phyloP scores from a whole-genome alignment of 164 flowering plant species.

The Aristolochia californica region DNA sequence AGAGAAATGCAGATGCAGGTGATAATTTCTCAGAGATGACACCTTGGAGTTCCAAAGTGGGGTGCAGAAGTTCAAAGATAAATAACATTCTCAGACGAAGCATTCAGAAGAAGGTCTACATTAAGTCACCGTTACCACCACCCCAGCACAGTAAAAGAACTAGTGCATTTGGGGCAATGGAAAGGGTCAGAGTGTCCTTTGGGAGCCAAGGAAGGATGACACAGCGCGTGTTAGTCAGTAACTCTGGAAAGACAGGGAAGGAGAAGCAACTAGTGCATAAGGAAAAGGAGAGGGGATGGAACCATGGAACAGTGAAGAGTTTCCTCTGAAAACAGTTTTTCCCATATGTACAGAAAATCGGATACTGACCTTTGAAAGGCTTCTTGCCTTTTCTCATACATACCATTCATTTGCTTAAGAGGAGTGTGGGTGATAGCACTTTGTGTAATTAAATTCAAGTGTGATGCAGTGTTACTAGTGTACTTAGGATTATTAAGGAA shows the following conservation, averaged over 20 bases:
- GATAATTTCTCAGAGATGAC: slow-evolving; percentile 30
- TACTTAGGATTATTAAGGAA: too few species aligned
- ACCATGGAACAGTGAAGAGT: slow-evolving; percentile 15
- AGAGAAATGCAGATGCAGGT: slow-evolving; percentile 20
- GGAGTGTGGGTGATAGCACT: too few species aligned
- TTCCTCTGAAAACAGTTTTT: slow-evolving; percentile 4
- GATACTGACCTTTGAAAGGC: slow-evolving; percentile 9
- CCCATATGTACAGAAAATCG: slow-evolving; percentile 9
- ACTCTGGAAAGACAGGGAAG: slow-evolving; percentile 26
- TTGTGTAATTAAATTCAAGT: background rate
- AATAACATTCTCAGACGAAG: slow-evolving; percentile 56
- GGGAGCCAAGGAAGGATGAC: slow-evolving; percentile 58
- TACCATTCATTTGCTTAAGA: background rate
- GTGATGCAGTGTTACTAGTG: background rate
- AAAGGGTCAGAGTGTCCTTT: slow-evolving; percentile 65
- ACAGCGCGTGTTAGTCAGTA: slow-evolving; percentile 44
- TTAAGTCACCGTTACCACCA: slow-evolving; percentile 43
- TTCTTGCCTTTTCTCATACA: slow-evolving; percentile 13
- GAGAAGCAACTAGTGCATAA: slow-evolving; percentile 25
- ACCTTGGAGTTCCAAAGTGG: slow-evolving; percentile 33
- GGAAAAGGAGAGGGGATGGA: slow-evolving; percentile 84
- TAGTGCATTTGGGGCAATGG: slow-evolving; percentile 52
- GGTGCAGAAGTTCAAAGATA: slow-evolving; percentile 30
- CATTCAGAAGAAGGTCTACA: slow-evolving; percentile 49
- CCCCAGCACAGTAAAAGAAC: slow-evolving; percentile 40